Percentiles rank a stretch among this genome's conserved stretches.
Conservation (phyloP, 192 early-diverging fungal genomes). For the Umbelopsis sp. region DNA sequence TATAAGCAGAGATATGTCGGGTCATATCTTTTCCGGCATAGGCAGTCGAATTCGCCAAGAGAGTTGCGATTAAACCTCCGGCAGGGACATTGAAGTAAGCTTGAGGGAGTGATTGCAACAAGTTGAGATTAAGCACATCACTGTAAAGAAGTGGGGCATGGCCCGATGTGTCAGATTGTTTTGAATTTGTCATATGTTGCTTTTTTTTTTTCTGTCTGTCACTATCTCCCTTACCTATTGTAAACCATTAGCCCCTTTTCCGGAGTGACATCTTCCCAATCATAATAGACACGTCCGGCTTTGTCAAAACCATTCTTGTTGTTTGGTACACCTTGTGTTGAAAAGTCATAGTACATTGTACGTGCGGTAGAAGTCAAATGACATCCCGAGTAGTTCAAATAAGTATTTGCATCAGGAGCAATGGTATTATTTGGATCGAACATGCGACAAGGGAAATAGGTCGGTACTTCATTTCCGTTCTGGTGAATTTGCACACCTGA, state of each 20-base stretch:
- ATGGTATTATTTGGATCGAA: constrained; percentile 43
- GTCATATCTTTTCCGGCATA: constrained; percentile 59
- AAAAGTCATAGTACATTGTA: constrained; percentile 17
- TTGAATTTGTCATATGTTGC: too few relatives aligned
- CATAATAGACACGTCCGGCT: constrained; percentile 49
- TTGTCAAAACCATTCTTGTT: constrained; percentile 28
- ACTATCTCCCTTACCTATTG: constrained; percentile 47
- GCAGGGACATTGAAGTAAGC: constrained; percentile 20
- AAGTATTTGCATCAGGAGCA: constrained; percentile 48
- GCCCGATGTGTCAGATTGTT: too few relatives aligned
- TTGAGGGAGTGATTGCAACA: constrained; percentile 35
- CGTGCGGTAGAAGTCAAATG: constrained; percentile 47
- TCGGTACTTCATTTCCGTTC: constrained; percentile 17
- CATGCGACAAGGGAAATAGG: constrained; percentile 36
- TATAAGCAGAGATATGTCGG: constrained; percentile 45
- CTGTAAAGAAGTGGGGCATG: constrained; percentile 3
- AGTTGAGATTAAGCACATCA: constrained; percentile 34
- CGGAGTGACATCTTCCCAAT: constrained; percentile 52
- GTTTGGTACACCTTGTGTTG: constrained; percentile 13
- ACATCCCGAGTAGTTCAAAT: constrained; percentile 55
- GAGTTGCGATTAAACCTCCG: constrained; percentile 29
- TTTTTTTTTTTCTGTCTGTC: too few relatives aligned
- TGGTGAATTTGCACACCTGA: constrained; percentile 23
- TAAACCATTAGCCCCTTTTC: constrained; percentile 60
- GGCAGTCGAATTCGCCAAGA: neutral